Base-by-base conservation (phyloP, 2,329 filamentous ascomycete species). In the Didymella pinodella region DNA sequence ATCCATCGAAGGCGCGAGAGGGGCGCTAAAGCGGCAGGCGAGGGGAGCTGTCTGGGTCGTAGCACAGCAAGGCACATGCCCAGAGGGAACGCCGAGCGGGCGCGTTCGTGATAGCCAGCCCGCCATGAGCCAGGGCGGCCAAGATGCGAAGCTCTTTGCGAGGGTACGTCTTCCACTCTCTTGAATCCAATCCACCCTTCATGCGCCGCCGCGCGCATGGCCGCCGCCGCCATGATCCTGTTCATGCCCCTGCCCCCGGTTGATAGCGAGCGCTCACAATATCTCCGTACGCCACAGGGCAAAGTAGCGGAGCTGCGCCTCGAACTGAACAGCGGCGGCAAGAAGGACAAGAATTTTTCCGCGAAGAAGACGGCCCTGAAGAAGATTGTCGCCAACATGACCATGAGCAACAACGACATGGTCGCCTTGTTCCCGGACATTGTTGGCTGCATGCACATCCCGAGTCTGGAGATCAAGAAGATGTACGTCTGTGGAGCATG, bases 371-470 rank as follows among this genome's bases (percentile, higher is more conserved):
- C 97, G 75, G 93, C 95, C 11, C 85, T 99, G 64, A 99, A 99
- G 86, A 97, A 97, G 85, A 98, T 99, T 69, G 95, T 99, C 70
- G 95, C 95, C 77, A 99, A 99, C 77, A 99, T 99, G 95, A 99
- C 95, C 65, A 99, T 99, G 95, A 98, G 94, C 86, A 99, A 99
- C 81, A 99, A 98, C 75, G 95, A 99, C 79, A 99, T 99, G 95
- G 90, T 98, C 54, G 93, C 92, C 38, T 83, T 99, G 51, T 99
- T 99, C 70, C 93, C 94, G 18, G 95, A 99, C 75, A 90, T 99
- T 60, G 91, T 99, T 69, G 88, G 84, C 63, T 98, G 94, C 83
- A 99, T 99, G 95, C 88, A 91, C 69, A 91, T 99, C 63, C 90
- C 89, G 51, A 96, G 91, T 71, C 82, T 99, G 77, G 95, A 99